Evolutionary conservation across 2,329 filamentous ascomycete species (phyloP), one percentile per base, ranked within the genome.

Genomic region (Paecilomyces fulvus): DNA sequence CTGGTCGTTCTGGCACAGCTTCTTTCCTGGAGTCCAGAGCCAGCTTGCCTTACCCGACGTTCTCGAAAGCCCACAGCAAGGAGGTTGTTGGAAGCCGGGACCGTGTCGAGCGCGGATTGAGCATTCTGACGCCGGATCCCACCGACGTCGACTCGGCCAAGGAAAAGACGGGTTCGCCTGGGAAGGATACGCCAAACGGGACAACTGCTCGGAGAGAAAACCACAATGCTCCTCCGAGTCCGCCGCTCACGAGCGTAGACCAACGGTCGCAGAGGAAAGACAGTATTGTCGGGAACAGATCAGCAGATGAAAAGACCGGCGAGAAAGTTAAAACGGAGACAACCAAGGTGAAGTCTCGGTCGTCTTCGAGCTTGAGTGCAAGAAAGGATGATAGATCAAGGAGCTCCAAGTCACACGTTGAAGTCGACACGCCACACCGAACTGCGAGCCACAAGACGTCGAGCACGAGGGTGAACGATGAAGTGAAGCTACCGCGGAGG

Each of bases 1-100:
- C 53, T 30, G 25, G 46, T 0, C 65, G 64, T 52, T 63, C 68
- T 46, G 68, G 61, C 50, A 65, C 70, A 51, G 69, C 69, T 57
- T 74, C 71, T 20, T 73, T 75, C 60, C 65, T 74, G 55, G 75
- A 75, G 52, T 76, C 75, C 51, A 76, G 74, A 60, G 66, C 73
- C 28, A 81, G 80, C 59, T 69, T 88, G 48, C 87, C 89, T 6
- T 95, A 96, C 69, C 90, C 91, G 1, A 80, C 81, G 10, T 90
- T 95, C 73, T 94, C 89, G 74, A 96, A 95, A 74, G 88, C 88
- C 11, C 90, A 95, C 72, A 95, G 90, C 78, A 94, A 91, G 72
- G 92, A 96, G 75, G 83, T 85, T 49, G 83, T 96, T 55, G 80
- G 83, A 61, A 86, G 83, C 67, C 78, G 77, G 54, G 82, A 85